Percentiles rank a stretch among this genome's conserved stretches.
phyloP scores from a whole-genome alignment of 371 early-diverging fungal genomes.

The Nematocida displodere region DNA sequence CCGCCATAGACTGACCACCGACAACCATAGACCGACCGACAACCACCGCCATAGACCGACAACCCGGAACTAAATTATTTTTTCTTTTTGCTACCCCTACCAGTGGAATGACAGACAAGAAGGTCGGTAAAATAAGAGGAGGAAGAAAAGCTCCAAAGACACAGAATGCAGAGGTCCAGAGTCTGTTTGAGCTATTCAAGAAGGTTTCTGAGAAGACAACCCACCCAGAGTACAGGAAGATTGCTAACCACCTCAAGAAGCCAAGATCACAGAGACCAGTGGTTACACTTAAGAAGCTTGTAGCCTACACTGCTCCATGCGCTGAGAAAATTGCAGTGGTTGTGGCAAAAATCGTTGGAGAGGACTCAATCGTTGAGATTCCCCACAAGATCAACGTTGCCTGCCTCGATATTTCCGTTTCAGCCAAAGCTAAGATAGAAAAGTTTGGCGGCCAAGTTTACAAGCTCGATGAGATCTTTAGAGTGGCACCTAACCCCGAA shows the following conservation, averaged over 20 bases:
- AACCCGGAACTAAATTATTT: slow-evolving; percentile 37
- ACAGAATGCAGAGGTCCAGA: slow-evolving; percentile 31
- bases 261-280: slow-evolving; percentile 32
- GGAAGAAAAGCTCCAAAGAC: slow-evolving; percentile 48
- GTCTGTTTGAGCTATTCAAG: slow-evolving; percentile 29
- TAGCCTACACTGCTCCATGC: slow-evolving; percentile 38
- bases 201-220: slow-evolving; percentile 39
- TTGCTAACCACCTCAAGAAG: slow-evolving; percentile 34
- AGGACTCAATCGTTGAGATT: slow-evolving; percentile 61
- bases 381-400: slow-evolving; percentile 60
- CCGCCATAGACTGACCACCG: too few relatives aligned
- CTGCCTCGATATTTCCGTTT: slow-evolving; percentile 59
- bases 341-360: slow-evolving; percentile 64
- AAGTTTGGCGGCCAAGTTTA: slow-evolving; percentile 60
- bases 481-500: slow-evolving; percentile 53
- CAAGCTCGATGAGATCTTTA: slow-evolving; percentile 65
- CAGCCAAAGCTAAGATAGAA: slow-evolving; percentile 61
- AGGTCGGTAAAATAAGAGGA: slow-evolving; percentile 47
- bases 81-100: slow-evolving; percentile 31
- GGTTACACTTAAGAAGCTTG: slow-evolving; percentile 50
- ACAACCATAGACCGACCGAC: too few relatives aligned
- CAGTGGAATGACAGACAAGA: slow-evolving; percentile 30
- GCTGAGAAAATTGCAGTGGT: slow-evolving; percentile 61
- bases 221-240: slow-evolving; percentile 39
- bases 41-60: too few relatives aligned